Conservation (phyloP, 164 flowering plant genomes). For the Tinospora cordifolia region DNA sequence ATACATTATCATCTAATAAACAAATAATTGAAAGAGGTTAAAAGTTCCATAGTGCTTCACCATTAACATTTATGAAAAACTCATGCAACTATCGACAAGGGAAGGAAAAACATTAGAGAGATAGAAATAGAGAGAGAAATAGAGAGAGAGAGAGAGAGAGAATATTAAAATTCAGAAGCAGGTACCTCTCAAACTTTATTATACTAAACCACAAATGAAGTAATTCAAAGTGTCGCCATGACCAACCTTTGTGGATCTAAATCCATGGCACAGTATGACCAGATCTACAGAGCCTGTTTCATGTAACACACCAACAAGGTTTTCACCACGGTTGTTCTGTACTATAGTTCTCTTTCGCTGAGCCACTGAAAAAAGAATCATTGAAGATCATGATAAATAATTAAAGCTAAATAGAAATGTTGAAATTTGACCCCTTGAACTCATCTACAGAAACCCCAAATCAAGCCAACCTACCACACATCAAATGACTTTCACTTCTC, state of each 20-base stretch:
- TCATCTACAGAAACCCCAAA: neutral
- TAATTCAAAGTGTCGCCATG: neutral
- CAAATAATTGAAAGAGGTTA: neutral
- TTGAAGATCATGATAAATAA: neutral
- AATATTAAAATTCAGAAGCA: neutral
- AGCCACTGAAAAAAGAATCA: conserved; percentile 14
- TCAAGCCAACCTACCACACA: neutral
- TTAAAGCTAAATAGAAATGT: neutral
- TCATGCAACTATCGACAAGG: too few species aligned
- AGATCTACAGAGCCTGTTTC: conserved; percentile 57
- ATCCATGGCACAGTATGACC: conserved; percentile 69
- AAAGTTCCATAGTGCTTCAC: neutral
- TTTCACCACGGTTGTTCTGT: conserved; percentile 47
- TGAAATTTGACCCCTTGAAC: neutral
- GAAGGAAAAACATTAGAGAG: too few species aligned
- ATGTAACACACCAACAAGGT: conserved; percentile 64
- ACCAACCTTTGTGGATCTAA: conserved; percentile 57
- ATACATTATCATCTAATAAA: neutral
- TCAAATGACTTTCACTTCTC: too few species aligned
- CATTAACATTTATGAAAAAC: neutral
- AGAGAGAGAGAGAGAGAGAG: too few species aligned
- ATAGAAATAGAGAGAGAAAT: too few species aligned
- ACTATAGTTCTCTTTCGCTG: conserved; percentile 30
- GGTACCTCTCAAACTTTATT: neutral
- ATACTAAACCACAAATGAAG: neutral